Conservation (phyloP, 176 grass and related monocot genomes). For the Triticum turgidum region DNA sequence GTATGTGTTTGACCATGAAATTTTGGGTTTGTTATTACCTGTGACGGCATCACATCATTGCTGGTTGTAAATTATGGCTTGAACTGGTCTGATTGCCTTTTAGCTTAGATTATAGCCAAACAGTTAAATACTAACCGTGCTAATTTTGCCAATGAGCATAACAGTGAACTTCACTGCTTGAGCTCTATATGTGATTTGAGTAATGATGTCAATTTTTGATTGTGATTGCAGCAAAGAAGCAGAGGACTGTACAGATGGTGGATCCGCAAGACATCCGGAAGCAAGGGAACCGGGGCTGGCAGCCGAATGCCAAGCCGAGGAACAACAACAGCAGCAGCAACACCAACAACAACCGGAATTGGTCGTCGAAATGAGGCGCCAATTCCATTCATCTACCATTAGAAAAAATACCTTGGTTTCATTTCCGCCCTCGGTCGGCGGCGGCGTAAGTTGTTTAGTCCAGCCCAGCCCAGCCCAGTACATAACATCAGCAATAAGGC, state of each 20-base stretch:
- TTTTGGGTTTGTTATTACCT: background rate
- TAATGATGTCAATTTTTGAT: background rate
- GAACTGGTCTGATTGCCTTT: background rate
- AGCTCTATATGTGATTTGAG: background rate
- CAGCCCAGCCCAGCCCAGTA: conserved; percentile 20
- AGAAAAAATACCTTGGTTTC: background rate
- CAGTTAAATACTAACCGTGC: background rate
- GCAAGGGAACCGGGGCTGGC: conserved; percentile 46
- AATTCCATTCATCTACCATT: background rate
- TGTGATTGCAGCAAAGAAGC: conserved; percentile 63
- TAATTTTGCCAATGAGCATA: background rate
- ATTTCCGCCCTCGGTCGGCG: too few relatives aligned
- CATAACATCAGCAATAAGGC: conserved; percentile 38
- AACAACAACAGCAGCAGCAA: conserved; percentile 32
- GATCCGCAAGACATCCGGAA: conserved; percentile 58
- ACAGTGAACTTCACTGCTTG: background rate
- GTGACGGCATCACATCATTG: background rate
- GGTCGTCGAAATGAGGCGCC: conserved; percentile 41
- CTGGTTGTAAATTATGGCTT: background rate
- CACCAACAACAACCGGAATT: conserved; percentile 36
- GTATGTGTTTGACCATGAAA: conserved; percentile 7
- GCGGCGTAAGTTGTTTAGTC: background rate
- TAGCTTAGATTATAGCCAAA: background rate
- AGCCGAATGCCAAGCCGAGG: conserved; percentile 38
- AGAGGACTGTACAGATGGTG: conserved; percentile 61